These are phyloP conservation scores for Paspalum vaginatum DNA, from an alignment of 176 grass and related monocot genomes.

Conservation along the genomic window DNA sequence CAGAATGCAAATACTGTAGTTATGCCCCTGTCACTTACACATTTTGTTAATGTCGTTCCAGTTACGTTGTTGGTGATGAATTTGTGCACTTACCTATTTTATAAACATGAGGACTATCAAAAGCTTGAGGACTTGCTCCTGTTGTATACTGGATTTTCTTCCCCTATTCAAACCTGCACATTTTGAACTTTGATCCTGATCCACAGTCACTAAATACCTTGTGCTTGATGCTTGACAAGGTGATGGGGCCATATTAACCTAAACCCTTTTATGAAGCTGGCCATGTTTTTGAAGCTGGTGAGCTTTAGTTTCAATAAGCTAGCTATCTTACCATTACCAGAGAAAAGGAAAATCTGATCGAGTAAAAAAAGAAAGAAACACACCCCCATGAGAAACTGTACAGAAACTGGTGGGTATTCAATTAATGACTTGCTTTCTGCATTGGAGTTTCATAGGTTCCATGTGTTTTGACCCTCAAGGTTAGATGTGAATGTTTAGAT, in stretches of 20 bases:
- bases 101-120: background rate
- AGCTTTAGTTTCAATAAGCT: constrained; percentile 5
- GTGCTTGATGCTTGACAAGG: background rate
- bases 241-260: background rate
- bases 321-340: background rate
- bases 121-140: background rate
- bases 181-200: background rate
- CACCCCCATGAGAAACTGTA: background rate
- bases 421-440: background rate
- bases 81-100: background rate
- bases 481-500: background rate
- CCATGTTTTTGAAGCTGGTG: background rate
- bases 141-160: background rate
- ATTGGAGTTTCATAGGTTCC: background rate
- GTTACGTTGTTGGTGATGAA: background rate
- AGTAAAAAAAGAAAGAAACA: background rate
- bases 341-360: background rate
- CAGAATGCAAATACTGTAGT: background rate
- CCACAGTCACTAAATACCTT: background rate
- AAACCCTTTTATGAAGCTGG: background rate
- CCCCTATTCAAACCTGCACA: background rate
- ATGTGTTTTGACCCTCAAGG: background rate
- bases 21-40: background rate
- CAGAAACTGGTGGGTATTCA: background rate
- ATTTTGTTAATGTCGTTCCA: background rate